Percentiles rank a stretch among this genome's conserved stretches.
Evolutionary conservation across 257 asterid species (phyloP).

Genomic region (Ajuga chamaepitys): DNA sequence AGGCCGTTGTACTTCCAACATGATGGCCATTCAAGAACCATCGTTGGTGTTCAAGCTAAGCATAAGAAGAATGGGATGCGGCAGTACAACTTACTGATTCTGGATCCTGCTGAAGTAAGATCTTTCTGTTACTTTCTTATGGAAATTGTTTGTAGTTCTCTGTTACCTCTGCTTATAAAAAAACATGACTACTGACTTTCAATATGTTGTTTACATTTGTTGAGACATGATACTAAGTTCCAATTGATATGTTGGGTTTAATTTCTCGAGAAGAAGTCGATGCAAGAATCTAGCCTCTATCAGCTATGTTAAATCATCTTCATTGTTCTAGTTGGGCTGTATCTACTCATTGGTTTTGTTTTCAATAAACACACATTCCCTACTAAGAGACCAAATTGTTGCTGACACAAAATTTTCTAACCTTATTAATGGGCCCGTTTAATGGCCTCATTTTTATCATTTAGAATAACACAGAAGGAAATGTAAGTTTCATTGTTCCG

Average conservation of each 20-base stretch:
- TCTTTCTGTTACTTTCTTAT: neutral
- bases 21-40: conserved; percentile 92
- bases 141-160: neutral
- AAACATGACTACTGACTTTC: neutral
- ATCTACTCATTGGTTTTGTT: neutral
- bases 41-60: conserved; percentile 78
- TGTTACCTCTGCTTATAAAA: neutral
- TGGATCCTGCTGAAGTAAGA: conserved; percentile 85
- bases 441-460: neutral
- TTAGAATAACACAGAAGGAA: neutral
- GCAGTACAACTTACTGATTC: conserved; percentile 57
- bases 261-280: neutral
- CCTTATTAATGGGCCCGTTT: neutral
- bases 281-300: neutral
- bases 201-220: neutral
- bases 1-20: conserved; percentile 96
- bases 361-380: neutral
- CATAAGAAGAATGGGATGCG: conserved; percentile 42
- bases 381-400: neutral
- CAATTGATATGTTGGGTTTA: neutral
- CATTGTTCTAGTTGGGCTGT: neutral
- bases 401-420: neutral
- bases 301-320: neutral
- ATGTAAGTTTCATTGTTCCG: neutral
- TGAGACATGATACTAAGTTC: conserved; percentile 3